These are phyloP conservation scores for Ophiostoma sp. DNA, from an alignment of 2,329 filamentous ascomycete species.

Conservation along the genomic window DNA sequence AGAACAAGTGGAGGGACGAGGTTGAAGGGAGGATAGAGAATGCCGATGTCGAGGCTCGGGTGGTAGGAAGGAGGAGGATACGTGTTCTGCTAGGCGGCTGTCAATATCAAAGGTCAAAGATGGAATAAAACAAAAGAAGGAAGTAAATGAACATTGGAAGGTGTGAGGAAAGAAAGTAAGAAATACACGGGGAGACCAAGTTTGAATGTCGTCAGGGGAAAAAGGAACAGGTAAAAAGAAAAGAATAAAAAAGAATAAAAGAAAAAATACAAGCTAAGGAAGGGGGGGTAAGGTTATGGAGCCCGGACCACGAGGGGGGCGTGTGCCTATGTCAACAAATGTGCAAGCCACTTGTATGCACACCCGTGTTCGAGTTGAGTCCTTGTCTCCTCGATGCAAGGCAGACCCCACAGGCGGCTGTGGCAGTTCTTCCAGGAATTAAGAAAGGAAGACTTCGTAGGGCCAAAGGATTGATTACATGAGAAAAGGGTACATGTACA, in stretches of 20 bases:
- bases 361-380: not conserved
- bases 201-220: slow-evolving; percentile 1
- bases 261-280: not conserved
- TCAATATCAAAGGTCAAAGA: slow-evolving; percentile 18
- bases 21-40: not conserved
- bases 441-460: not conserved
- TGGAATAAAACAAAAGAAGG: not conserved
- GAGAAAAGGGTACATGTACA: not conserved
- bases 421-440: not conserved
- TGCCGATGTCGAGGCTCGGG: not conserved
- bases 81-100: slow-evolving; percentile 18
- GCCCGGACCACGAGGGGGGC: not conserved
- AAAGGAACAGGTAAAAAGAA: not conserved
- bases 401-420: not conserved
- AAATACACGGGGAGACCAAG: not conserved
- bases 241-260: not conserved
- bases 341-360: not conserved
- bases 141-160: not conserved
- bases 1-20: not conserved
- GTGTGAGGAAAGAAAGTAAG: not conserved
- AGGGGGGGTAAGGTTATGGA: not conserved
- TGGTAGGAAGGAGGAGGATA: not conserved
- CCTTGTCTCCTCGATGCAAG: not conserved
- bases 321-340: slow-evolving; percentile 3
- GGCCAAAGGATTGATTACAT: not conserved